Evolutionary conservation across 306 rosid species (phyloP), one percentile per base, ranked within the genome.

Genomic region (Acacia crassicarpa): DNA sequence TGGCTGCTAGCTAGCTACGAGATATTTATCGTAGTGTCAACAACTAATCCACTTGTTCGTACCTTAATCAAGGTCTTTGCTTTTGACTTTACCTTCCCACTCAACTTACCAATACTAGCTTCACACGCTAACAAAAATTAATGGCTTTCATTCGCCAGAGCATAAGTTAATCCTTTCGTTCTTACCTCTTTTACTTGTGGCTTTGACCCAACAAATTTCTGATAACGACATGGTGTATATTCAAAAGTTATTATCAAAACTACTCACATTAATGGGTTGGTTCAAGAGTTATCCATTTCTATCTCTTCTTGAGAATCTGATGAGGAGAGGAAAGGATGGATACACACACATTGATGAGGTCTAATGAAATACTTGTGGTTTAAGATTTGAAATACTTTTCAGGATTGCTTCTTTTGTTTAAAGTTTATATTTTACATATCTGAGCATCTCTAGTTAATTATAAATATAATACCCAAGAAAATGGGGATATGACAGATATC

Each of bases 1-100:
- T 32, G 84, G 78, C 83, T 70, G 86, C 82, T 83, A 81, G 38
- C 82, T 79, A 81, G 58, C 58, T 51, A 51, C 8, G 58, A 27
- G 78, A 41, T 40, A 40, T 63, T 62, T 83, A 44, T n/a, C 59
- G 46, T 86, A 85, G 80, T 45, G 45, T 76, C 65, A 78, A 48
- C 48, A 77, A 66, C 68, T 56, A 77, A 59, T 73, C 84, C 68
- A 63, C 40, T 76, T 71, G 7, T 68, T 62, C 49, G 53, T 56
- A 41, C 32, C 17, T 48, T 38, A 38, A 67, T 13, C 74, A 41
- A 41, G 20, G 20, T 22, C 27, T 43, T 69, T 69, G 10, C 1
- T 40, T 43, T 69, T 69, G 74, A 43, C 74, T 12, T 44, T n/a
- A 41, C 6, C 58, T 22, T 44, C 56, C 15, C 41, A 69, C 22